Evolutionary conservation across 768 basidiomycete genomes (phyloP).

Genomic region (Cytidiella melzeri): DNA sequence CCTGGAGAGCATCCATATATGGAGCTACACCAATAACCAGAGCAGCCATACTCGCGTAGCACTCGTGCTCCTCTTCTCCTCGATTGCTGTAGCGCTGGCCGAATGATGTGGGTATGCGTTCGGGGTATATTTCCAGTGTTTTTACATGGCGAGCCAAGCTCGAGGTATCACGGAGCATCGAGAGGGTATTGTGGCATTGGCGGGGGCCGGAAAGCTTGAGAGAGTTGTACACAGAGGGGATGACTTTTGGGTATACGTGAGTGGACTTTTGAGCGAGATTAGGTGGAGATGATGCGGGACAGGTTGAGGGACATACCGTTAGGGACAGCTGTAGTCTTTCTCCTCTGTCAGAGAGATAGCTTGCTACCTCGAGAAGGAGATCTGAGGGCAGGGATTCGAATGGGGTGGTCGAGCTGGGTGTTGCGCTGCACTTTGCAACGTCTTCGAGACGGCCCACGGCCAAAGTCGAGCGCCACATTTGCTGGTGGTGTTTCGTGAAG

Average conservation of each 20-base stretch:
- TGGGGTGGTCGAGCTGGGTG: not conserved
- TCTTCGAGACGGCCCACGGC: not conserved
- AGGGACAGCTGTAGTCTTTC: constrained; percentile 57
- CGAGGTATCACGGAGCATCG: constrained; percentile 51
- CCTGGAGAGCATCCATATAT: constrained; percentile 55
- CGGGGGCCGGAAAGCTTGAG: constrained; percentile 47
- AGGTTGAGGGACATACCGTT: constrained; percentile 38
- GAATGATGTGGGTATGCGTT: not conserved
- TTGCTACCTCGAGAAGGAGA: constrained; percentile 61
- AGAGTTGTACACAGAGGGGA: constrained; percentile 52
- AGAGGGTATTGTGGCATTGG: constrained; percentile 58
- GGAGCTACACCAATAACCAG: constrained; percentile 44
- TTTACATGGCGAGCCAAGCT: constrained; percentile 65
- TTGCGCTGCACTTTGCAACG: not conserved
- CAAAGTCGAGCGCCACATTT: too few species aligned
- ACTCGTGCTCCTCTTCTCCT: constrained; percentile 21
- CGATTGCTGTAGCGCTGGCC: constrained; percentile 35
- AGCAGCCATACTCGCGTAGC: constrained; percentile 35
- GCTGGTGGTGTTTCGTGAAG: not conserved
- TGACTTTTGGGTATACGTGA: constrained; percentile 43
- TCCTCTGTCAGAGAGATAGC: constrained; percentile 41
- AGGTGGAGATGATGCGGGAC: not conserved
- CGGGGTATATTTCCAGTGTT: constrained; percentile 38
- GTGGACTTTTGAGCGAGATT: constrained; percentile 36
- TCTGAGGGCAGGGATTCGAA: constrained; percentile 43